Conservation (phyloP, 176 grass and related monocot genomes). For the Rhynchospora pubera region DNA sequence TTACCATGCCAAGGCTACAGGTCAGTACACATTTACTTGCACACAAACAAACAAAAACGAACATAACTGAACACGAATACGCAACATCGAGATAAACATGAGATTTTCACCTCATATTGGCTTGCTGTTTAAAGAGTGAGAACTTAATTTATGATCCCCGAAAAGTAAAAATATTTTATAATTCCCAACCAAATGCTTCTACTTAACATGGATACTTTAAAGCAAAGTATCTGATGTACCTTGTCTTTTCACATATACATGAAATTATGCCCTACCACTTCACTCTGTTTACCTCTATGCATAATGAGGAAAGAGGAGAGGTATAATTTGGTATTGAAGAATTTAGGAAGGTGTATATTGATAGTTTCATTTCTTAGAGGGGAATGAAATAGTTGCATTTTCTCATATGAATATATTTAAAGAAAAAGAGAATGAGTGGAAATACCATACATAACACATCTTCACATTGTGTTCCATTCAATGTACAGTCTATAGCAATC, state of each 20-base stretch:
- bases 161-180: background rate
- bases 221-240: background rate
- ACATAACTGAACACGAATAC: background rate
- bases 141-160: background rate
- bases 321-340: background rate
- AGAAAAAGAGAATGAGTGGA: background rate
- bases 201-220: background rate
- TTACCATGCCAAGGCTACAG: constrained; percentile 98
- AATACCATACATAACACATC: background rate
- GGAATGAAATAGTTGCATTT: too few species aligned
- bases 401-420: background rate
- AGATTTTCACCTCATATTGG: background rate
- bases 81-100: too few species aligned
- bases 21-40: constrained; percentile 13
- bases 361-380: background rate
- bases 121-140: background rate
- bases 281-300: background rate
- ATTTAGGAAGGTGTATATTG: background rate
- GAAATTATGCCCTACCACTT: background rate
- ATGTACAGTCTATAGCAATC: constrained; percentile 90
- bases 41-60: background rate
- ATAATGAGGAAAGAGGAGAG: too few species aligned
- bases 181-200: background rate
- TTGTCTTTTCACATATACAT: background rate
- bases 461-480: background rate